Evolutionary conservation across 371 early-diverging fungal species (phyloP).

Genomic region (Mucor lusitanicus): DNA sequence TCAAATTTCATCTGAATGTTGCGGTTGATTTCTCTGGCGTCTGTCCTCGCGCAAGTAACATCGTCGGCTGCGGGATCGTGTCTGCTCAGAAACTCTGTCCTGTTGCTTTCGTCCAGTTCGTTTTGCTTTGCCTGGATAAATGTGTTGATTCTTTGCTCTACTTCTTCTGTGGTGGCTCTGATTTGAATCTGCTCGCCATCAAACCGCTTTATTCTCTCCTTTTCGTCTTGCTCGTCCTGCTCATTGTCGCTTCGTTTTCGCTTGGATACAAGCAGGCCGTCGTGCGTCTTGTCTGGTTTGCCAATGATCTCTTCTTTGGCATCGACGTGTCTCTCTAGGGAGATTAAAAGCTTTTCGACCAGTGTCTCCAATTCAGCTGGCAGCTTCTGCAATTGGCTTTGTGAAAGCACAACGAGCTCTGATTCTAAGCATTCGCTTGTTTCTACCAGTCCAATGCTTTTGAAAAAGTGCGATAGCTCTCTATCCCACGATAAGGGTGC

Average conservation of each 20-base stretch:
- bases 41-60: conserved; percentile 67
- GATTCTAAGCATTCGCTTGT: conserved; percentile 44
- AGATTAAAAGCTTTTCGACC: conserved; percentile 34
- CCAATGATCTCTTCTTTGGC: conserved; percentile 29
- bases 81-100: conserved; percentile 63
- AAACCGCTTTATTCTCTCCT: conserved; percentile 33
- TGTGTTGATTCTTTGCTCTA: conserved; percentile 51
- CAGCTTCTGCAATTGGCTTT: conserved; percentile 29
- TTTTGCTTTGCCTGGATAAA: conserved; percentile 65
- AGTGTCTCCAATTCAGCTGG: conserved; percentile 38
- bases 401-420: conserved; percentile 41
- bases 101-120: conserved; percentile 73
- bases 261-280: conserved; percentile 21
- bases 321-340: conserved; percentile 37
- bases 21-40: conserved; percentile 74
- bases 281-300: conserved; percentile 11
- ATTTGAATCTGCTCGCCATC: conserved; percentile 52
- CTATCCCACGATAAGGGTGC: conserved; percentile 30
- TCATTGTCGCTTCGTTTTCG: conserved; percentile 19
- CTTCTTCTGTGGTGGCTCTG: conserved; percentile 43
- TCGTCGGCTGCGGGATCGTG: conserved; percentile 43
- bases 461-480: conserved; percentile 34
- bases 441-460: conserved; percentile 40
- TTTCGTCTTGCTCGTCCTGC: conserved; percentile 24
- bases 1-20: conserved; percentile 84